Evolutionary conservation across 1,139 yeast genomes (phyloP).

Genomic region (Scheffersomyces quercinus): DNA sequence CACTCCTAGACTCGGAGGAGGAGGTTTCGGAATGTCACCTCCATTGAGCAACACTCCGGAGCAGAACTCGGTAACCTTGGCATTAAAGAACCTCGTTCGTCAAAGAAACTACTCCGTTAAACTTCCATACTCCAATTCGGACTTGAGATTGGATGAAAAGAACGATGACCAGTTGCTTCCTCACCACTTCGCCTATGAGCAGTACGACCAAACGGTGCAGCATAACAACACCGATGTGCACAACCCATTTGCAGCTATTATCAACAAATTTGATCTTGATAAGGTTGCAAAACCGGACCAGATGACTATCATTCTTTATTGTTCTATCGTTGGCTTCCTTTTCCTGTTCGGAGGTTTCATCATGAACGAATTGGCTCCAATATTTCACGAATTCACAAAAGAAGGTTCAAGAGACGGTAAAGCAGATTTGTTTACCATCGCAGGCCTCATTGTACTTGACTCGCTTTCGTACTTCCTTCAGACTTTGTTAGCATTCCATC

Average conservation of each 20-base stretch:
- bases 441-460: slow-evolving; percentile 27
- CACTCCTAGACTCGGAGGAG: slow-evolving; percentile 9
- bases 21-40: background rate
- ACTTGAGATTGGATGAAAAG: slow-evolving; percentile 29
- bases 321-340: slow-evolving; percentile 35
- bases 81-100: slow-evolving; percentile 16
- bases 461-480: slow-evolving; percentile 39
- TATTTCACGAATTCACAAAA: slow-evolving; percentile 11
- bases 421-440: slow-evolving; percentile 22
- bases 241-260: slow-evolving; percentile 25
- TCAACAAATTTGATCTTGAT: slow-evolving; percentile 16
- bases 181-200: slow-evolving; percentile 10
- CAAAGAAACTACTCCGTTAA: slow-evolving; percentile 27
- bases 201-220: slow-evolving; percentile 18
- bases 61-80: background rate
- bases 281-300: slow-evolving; percentile 36
- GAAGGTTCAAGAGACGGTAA: slow-evolving; percentile 20
- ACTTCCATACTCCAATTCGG: slow-evolving; percentile 39
- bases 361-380: slow-evolving; percentile 28
- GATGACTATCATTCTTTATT: slow-evolving; percentile 38
- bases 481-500: slow-evolving; percentile 36
- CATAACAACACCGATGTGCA: slow-evolving; percentile 16
- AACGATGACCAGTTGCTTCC: slow-evolving; percentile 11
- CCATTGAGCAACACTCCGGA: background rate
- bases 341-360: slow-evolving; percentile 35